Evolutionary conservation across 768 basidiomycete genomes (phyloP).

Genomic region (Xerocomellus intermedius): DNA sequence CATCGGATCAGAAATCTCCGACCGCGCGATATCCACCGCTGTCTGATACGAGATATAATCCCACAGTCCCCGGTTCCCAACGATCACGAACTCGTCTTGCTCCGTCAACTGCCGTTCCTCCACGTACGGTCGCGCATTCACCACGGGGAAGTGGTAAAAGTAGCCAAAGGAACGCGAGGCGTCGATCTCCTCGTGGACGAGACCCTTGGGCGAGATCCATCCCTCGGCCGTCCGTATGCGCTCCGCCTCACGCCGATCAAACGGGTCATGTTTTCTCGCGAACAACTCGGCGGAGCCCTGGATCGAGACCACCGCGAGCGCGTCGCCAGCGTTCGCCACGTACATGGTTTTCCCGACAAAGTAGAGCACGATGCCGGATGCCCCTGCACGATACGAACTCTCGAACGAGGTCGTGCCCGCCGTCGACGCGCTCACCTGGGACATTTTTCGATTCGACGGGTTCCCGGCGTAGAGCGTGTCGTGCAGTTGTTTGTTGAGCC

Average conservation of each 20-base stretch:
- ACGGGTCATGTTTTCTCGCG: conserved; percentile 85
- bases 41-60: conserved; percentile 92
- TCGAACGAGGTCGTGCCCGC: conserved; percentile 38
- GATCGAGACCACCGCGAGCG: conserved; percentile 81
- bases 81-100: conserved; percentile 93
- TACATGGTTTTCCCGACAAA: conserved; percentile 76
- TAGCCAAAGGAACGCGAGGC: conserved; percentile 94
- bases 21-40: conserved; percentile 91
- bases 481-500: conserved; percentile 79
- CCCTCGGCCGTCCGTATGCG: conserved; percentile 92
- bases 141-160: conserved; percentile 83
- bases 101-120: conserved; percentile 66
- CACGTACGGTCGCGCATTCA: conserved; percentile 88
- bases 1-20: conserved; percentile 67
- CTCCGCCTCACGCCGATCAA: conserved; percentile 77
- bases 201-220: conserved; percentile 88
- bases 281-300: conserved; percentile 72
- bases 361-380: conserved; percentile 86
- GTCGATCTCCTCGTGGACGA: conserved; percentile 89
- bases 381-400: conserved; percentile 63
- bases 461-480: conserved; percentile 53
- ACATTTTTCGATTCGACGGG: conserved; percentile 63
- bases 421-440: conserved; percentile 53
- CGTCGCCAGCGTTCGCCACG: conserved; percentile 87
- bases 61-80: conserved; percentile 93